Evolutionary conservation across 352 stramenopile genomes (phyloP), one percentile per base, ranked within the genome.

Genomic region (Blastocystis sp.): DNA sequence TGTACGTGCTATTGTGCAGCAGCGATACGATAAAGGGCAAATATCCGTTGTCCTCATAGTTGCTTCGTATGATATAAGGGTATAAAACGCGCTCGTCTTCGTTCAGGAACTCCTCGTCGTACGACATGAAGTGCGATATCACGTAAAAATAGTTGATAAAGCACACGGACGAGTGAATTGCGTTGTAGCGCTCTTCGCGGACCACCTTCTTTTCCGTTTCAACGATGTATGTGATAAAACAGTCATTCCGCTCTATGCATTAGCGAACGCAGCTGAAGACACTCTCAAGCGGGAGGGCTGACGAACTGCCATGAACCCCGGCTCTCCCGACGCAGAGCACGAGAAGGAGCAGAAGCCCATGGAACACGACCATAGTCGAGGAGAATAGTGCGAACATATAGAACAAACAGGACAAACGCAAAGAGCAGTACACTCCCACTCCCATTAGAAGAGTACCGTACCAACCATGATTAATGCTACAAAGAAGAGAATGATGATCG

Each of bases 401-500:
- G 26, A 74, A 85, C 74, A 85, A 85, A 85, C 51, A 85, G 24
- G 3, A 9, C n/a, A n/a, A 39, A 67, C 45, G 74, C 74, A 85
- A 85, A 85, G 51, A 45, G 33, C 37, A n/a, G n/a, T n/a, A 26
- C 21, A 33, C 60, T 24, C 60, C 21, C 21, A 10, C 4, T 24
- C 60, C 26, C 61, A 51, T 69, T 50, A 85, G 74, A 85, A 85
- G 26, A 85, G 41, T 16, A 55, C 45, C 33, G 74, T 70, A 39
- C 65, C 67, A n/a, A 85, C 55, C 74, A 85, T 67, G 45, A 85
- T 85, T 26, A 85, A 51, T 26, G 55, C 55, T 26, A 67, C 61
- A 69, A 85, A 50, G 35, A 69, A 66, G 21, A 85, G 45, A 39
- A 85, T 85, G 31, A 85, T 85, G 13, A 85, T 85, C 33, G 55